phyloP scores from a whole-genome alignment of 2,329 filamentous ascomycete genomes.

The Dothistroma septosporum region DNA sequence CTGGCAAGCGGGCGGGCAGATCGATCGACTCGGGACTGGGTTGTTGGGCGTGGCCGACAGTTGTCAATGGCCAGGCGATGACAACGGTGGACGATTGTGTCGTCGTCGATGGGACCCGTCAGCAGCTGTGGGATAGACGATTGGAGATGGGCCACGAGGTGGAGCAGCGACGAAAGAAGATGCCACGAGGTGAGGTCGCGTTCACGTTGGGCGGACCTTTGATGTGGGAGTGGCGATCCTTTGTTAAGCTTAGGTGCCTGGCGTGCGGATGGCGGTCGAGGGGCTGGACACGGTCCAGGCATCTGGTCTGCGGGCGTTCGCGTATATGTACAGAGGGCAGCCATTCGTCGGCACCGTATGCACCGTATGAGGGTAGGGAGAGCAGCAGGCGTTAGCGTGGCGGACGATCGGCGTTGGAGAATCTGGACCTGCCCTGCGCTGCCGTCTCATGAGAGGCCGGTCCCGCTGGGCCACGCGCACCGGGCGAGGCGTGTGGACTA shows the following conservation, averaged over 20 bases:
- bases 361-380: neutral
- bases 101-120: neutral
- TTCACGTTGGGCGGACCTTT: constrained; percentile 25
- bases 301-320: constrained; percentile 25
- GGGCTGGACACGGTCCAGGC: constrained; percentile 43
- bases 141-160: constrained; percentile 1
- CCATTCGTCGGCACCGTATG: constrained; percentile 13
- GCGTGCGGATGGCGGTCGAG: constrained; percentile 43
- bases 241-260: constrained; percentile 49
- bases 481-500: too few species aligned
- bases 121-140: constrained; percentile 1
- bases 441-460: constrained; percentile 18
- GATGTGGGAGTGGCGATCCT: constrained; percentile 45
- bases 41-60: constrained; percentile 6
- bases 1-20: constrained; percentile 13
- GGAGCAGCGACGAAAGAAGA: constrained; percentile 1
- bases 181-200: constrained; percentile 26
- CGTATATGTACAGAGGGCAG: constrained; percentile 28
- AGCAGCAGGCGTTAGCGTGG: constrained; percentile 22
- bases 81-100: constrained; percentile 7
- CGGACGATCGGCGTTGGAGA: constrained; percentile 22
- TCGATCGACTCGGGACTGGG: neutral
- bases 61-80: constrained; percentile 1
- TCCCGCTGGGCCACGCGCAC: constrained; percentile 9
- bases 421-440: constrained; percentile 28